These are phyloP conservation scores for Acmispon strigosus DNA, from an alignment of 306 rosid genomes.

Conservation along the genomic window DNA sequence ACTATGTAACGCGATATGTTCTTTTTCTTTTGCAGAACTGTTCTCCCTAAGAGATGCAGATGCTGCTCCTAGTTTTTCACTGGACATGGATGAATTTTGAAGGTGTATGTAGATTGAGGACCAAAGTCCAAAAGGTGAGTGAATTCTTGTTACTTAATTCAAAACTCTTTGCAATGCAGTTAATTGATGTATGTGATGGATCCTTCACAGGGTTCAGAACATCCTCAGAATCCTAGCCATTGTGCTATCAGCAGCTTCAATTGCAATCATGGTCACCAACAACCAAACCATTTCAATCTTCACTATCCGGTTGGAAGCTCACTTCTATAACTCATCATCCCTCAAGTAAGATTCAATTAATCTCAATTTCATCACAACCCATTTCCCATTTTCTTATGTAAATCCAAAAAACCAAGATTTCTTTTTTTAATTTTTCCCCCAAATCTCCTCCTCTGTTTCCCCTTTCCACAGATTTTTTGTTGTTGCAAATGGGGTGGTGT, in stretches of 20 bases:
- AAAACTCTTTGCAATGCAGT: no score
- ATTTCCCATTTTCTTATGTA: neutral
- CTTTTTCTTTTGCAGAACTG: no score
- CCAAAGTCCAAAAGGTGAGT: no score
- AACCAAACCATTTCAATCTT: conserved; percentile 42
- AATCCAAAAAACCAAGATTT: no score
- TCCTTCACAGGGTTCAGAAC: conserved; percentile 31
- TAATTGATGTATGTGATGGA: no score
- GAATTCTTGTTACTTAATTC: no score
- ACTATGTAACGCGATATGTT: no score
- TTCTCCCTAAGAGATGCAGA: no score
- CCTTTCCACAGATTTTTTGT: conserved; percentile 46
- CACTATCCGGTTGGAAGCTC: conserved; percentile 33
- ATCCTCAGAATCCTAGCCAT: conserved; percentile 44
- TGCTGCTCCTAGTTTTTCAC: no score
- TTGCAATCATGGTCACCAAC: conserved; percentile 44
- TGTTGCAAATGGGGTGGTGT: conserved; percentile 39
- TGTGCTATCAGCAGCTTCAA: conserved; percentile 32
- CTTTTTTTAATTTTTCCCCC: no score
- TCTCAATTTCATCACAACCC: neutral
- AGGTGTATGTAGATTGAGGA: no score
- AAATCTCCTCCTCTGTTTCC: neutral
- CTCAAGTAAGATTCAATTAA: conserved; percentile 29
- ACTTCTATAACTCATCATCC: conserved; percentile 48
- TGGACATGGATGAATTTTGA: no score